Base-by-base conservation (phyloP, 331 rosid species). In the Rhamnella rubrinervis region DNA sequence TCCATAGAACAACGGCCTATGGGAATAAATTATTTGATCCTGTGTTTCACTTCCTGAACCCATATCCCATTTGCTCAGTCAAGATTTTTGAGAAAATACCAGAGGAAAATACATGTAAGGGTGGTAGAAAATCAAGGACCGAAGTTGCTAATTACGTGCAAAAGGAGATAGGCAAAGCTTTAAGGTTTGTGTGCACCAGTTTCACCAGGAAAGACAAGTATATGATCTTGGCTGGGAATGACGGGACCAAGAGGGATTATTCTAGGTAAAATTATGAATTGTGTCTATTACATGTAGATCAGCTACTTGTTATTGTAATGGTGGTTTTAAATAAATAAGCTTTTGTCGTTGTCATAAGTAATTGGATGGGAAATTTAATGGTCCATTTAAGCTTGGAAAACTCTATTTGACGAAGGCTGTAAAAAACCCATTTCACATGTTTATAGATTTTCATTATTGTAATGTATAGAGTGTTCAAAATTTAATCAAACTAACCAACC, bases 71-170 rank as follows among this genome's bases (percentile, higher is more conserved):
- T 4, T 86, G 84, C 50, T 35, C 12, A 1, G 10, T 82, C 1
- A 77, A 55, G 31, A 0, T 89, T 38, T 81, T 84, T 0, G 81
- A 78, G n/a, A 71, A 63, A 50, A 13, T 85, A 1, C 71, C 75
- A 14, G 18, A 0, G 35, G 28, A 77, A n/a, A 0, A 71, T 12
- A 80, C 87, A 7, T 84, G 86, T 40, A 63, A 61, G 11, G 53
- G 28, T 41, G 86, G 86, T 38, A 87, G 82, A 6, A 80, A 69
- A 55, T 76, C 83, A 4, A 72, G 75, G 59, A 64, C 78, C 78
- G 96, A 89, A 61, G 92, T 86, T 23, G 96, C 96, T 7, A 89
- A 89, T 78, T 59, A 63, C 19, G 88, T 89, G 62, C 92, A 86
- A 31, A 60, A 19, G 41, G 76, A 86, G 74, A 82, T 89, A 25